Evolutionary conservation across 495 filamentous ascomycete species (phyloP).

Genomic region (Chaetomium cochliodes): DNA sequence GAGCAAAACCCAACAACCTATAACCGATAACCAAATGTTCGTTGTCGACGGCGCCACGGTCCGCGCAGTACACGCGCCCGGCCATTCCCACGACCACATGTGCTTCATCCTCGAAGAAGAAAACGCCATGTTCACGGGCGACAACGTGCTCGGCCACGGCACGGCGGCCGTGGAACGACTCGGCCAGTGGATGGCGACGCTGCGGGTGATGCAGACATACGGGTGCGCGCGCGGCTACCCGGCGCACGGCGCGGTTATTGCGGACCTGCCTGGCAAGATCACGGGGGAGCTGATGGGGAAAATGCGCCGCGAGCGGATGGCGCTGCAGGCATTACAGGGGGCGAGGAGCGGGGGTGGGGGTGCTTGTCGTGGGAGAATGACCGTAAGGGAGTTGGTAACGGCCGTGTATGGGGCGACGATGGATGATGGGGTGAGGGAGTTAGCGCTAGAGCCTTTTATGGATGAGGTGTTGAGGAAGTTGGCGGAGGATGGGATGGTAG

Average conservation of each 20-base stretch:
- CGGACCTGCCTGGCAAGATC: background rate
- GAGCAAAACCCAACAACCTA: slow-evolving; percentile 47
- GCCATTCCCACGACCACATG: slow-evolving; percentile 82
- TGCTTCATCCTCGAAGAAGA: slow-evolving; percentile 70
- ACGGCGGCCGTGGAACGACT: slow-evolving; percentile 90
- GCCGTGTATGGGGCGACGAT: background rate
- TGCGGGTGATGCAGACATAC: slow-evolving; percentile 60
- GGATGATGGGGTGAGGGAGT: background rate
- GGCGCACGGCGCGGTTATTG: slow-evolving; percentile 70
- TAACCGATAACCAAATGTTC: slow-evolving; percentile 74
- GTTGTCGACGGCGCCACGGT: slow-evolving; percentile 72
- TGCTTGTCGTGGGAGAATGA: background rate
- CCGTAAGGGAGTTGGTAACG: background rate
- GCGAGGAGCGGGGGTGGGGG: background rate
- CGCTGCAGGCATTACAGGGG: background rate
- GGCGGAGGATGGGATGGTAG: slow-evolving; percentile 8
- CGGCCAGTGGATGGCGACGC: slow-evolving; percentile 61
- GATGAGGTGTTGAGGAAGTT: slow-evolving; percentile 1
- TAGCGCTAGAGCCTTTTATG: background rate
- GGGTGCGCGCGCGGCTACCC: slow-evolving; percentile 67
- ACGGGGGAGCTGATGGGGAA: background rate
- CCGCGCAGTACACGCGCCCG: slow-evolving; percentile 73
- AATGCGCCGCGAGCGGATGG: background rate
- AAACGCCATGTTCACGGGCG: slow-evolving; percentile 87
- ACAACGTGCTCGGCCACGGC: slow-evolving; percentile 92